Evolutionary conservation across 768 basidiomycete genomes (phyloP).

Genomic region (Mycena maculata): DNA sequence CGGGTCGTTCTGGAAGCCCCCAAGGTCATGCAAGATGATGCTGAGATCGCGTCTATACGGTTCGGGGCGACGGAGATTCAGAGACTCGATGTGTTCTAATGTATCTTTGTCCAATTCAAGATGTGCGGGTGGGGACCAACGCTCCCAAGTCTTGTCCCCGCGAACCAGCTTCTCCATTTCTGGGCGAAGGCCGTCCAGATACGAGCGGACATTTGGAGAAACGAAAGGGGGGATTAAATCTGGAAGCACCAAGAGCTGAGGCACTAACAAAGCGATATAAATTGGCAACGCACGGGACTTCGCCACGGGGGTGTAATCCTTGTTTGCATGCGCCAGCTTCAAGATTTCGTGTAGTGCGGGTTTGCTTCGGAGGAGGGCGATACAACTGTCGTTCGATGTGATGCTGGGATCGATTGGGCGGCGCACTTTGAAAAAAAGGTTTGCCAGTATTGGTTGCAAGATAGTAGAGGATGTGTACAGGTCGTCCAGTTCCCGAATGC

Average conservation of each 20-base stretch:
- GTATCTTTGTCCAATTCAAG: not conserved
- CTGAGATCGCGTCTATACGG: not conserved
- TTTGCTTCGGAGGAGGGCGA: not conserved
- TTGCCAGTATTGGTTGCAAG: too few relatives aligned
- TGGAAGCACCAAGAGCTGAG: not conserved
- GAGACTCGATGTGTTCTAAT: not conserved
- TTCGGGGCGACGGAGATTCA: not conserved
- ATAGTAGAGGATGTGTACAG: too few relatives aligned
- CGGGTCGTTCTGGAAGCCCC: not conserved
- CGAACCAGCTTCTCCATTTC: conserved; percentile 6
- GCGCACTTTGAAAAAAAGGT: not conserved
- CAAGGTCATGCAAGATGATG: not conserved
- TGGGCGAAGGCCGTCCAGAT: conserved; percentile 1
- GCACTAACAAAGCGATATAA: too few relatives aligned
- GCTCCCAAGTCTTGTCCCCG: not conserved
- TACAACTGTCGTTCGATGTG: not conserved
- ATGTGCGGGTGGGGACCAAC: not conserved
- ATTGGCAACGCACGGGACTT: not conserved
- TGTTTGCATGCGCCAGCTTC: conserved; percentile 12
- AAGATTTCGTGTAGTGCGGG: not conserved
- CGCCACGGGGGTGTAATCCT: not conserved
- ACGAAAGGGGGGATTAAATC: not conserved
- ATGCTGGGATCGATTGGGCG: not conserved
- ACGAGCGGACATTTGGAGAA: not conserved
- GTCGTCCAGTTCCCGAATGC: too few relatives aligned